Evolutionary conservation across 371 early-diverging fungal species (phyloP), one percentile per base, ranked within the genome.

Genomic region (Mortierella sp.): DNA sequence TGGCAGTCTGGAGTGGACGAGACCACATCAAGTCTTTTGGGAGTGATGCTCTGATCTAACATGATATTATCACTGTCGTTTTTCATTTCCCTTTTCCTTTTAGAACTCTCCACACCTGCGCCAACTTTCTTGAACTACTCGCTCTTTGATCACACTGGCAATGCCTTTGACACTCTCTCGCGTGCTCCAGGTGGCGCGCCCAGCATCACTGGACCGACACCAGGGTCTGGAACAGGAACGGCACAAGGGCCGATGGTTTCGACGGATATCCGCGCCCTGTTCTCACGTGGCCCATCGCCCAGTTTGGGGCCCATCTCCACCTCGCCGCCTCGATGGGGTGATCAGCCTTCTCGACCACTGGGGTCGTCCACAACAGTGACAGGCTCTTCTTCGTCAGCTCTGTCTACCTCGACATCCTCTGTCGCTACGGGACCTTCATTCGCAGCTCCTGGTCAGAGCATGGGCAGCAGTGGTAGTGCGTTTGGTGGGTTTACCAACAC

Each of bases 251-350:
- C 73, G 5, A 72, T 79, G 70, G 79, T 73, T 19, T 55, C 61
- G 2, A 43, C 72, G 4, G 79, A 79, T 18, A 66, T 79, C n/a
- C 59, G 79, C 5, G 57, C 79, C 7, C 29, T 79, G 30, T 79
- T 79, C 57, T 62, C 79, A 11, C 68, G 69, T 30, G 69, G 76
- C 9, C 47, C 59, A 0, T 53, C 66, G 0, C 66, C 65, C 11
- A 72, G 72, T 16, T 18, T 79, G 21, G 70, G 73, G 7, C 69
- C 73, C 12, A 37, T 72, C 18, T 62, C 66, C 0, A 62, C 79
- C 0, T 72, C 79, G 11, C 79, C 79, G 52, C 79, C 79, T 30
- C 72, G 63, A n/a, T 79, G 79, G 79, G 60, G 73, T 26, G 79
- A 79, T 19, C 75, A 70, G 50, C 63, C 60, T 26, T 66, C 70